Evolutionary conservation across 352 stramenopile species (phyloP), one percentile per base, ranked within the genome.

Genomic region (Pythium rishiriense): DNA sequence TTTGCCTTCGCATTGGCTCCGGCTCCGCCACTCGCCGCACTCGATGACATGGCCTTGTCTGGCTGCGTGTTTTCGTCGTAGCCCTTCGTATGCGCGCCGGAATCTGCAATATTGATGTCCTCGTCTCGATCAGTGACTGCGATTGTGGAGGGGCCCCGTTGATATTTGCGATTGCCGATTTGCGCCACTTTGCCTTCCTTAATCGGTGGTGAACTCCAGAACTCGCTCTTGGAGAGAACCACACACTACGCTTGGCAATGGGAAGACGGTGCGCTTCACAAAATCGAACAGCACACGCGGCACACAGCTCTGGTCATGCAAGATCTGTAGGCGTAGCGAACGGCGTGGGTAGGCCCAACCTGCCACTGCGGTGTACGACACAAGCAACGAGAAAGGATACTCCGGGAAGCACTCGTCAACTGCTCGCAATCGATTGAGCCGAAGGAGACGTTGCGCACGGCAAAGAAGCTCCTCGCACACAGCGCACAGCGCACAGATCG

Each of bases 121-220:
- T 73, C 67, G 60, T 73, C 67, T 58, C 62, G 60, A 58, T 69
- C 62, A 7, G 67, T 69, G 58, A 69, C 56, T 35, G 67, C 67
- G 53, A 73, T 64, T n/a, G 60, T 60, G 31, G 67, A 66, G 31
- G 67, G 67, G n/a, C 67, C 67, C 29, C 67, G 67, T 58, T 73
- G 55, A 49, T 73, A 66, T 41, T 69, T 73, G 50, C 61, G 67
- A 60, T 69, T 69, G 50, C 60, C 64, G 37, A 69, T 55, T 64
- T 72, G 57, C 56, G 64, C 51, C 64, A 70, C 56, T 57, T 62
- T 70, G 64, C 64, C 39, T 43, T 43, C 50, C 52, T 46, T 70
- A 31, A 46, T 60, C 29, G 56, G 49, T 66, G 56, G 57, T 56
- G 24, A 53, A 69, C 63, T 69, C 63, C 63, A 64, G 54, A 47